These are phyloP conservation scores for Helotiales sp. DNA, from an alignment of 2,329 filamentous ascomycete genomes.

Conservation along the genomic window DNA sequence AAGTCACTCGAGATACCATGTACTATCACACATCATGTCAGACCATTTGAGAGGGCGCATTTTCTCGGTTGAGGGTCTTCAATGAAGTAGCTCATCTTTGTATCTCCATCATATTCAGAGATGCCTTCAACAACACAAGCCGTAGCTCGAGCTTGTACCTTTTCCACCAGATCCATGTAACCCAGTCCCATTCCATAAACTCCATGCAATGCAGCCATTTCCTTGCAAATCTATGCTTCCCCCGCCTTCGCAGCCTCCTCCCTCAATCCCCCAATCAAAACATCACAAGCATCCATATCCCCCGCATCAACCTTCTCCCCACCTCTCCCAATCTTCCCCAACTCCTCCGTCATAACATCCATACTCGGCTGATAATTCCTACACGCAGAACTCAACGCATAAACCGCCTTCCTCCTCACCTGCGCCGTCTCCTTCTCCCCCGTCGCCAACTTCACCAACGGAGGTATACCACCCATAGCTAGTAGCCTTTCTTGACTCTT, in stretches of 20 bases:
- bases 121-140: background rate
- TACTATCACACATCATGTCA: too few species aligned
- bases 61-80: too few species aligned
- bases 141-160: background rate
- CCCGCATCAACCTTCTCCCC: conserved; percentile 67
- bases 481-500: conserved; percentile 74
- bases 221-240: background rate
- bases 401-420: conserved; percentile 83
- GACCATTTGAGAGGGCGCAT: too few species aligned
- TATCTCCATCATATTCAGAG: background rate
- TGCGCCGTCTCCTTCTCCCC: conserved; percentile 57
- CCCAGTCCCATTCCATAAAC: background rate
- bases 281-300: conserved; percentile 86
- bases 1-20: too few species aligned
- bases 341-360: conserved; percentile 64
- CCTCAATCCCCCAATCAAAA: conserved; percentile 67
- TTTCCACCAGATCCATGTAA: background rate
- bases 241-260: conserved; percentile 43
- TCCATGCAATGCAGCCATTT: conserved; percentile 11
- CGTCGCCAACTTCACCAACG: conserved; percentile 65
- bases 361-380: conserved; percentile 88
- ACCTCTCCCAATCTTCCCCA: conserved; percentile 53
- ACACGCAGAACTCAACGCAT: conserved; percentile 81
- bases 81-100: background rate
- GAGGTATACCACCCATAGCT: conserved; percentile 66